Percentiles rank a stretch among this genome's conserved stretches.
phyloP scores from a whole-genome alignment of 1,139 yeast species.

The Ogataea hybrid region DNA sequence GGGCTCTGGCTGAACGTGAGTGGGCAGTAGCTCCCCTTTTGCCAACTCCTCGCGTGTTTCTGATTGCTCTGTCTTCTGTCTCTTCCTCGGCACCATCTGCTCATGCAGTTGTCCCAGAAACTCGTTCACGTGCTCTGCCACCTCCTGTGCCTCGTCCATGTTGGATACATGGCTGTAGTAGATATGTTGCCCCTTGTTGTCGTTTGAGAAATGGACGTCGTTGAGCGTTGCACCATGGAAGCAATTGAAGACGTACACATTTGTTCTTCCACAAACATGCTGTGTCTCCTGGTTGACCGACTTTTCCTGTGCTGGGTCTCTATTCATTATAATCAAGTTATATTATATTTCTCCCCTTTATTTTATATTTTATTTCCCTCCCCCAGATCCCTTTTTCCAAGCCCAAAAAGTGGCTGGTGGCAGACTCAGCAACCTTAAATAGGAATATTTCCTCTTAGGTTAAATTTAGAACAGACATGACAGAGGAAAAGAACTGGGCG shows the following conservation, averaged over 20 bases:
- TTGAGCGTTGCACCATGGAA: conserved; percentile 8
- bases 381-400: background rate
- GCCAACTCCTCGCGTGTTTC: background rate
- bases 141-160: background rate
- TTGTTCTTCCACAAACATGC: background rate
- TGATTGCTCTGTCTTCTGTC: background rate
- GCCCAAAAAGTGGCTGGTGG: conserved; percentile 3
- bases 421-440: conserved; percentile 2
- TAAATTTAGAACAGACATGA: conserved; percentile 5
- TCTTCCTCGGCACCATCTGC: background rate
- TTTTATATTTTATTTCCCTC: background rate
- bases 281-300: background rate
- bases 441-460: conserved; percentile 6
- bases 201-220: conserved; percentile 6
- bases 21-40: too few relatives aligned
- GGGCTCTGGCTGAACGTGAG: background rate
- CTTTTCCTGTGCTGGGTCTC: background rate
- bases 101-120: background rate
- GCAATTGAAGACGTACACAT: conserved; percentile 7
- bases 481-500: conserved; percentile 6
- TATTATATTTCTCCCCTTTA: too few relatives aligned
- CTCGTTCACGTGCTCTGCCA: background rate
- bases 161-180: background rate
- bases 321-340: too few relatives aligned
- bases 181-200: background rate